phyloP scores from a whole-genome alignment of 1,139 yeast genomes.

The Saccharomyces hybrid region DNA sequence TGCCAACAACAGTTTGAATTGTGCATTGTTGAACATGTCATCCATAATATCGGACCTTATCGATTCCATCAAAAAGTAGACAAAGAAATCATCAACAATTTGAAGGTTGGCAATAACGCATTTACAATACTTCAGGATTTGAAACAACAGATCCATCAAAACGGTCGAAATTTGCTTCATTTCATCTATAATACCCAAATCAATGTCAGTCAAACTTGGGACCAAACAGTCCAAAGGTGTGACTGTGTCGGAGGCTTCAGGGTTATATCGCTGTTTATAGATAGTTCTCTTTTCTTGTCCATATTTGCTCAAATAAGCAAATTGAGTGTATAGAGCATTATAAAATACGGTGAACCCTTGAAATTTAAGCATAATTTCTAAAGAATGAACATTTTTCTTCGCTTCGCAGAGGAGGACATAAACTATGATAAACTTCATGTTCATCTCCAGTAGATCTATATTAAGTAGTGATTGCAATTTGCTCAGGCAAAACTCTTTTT shows the following conservation, averaged over 20 bases:
- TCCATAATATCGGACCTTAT: slow-evolving; percentile 44
- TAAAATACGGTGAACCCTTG: slow-evolving; percentile 43
- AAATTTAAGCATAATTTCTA: slow-evolving; percentile 43
- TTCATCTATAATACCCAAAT: slow-evolving; percentile 25
- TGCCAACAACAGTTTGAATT: slow-evolving; percentile 64
- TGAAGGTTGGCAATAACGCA: slow-evolving; percentile 39
- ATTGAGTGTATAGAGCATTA: slow-evolving; percentile 34
- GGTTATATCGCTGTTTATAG: slow-evolving; percentile 5
- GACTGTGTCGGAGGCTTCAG: background rate
- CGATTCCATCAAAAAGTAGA: slow-evolving; percentile 39
- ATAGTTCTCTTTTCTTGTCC: slow-evolving; percentile 19
- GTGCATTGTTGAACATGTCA: slow-evolving; percentile 59
- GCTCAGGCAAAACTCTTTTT: slow-evolving; percentile 39
- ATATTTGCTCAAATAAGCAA: slow-evolving; percentile 29
- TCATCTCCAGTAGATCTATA: slow-evolving; percentile 34
- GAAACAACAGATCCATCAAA: slow-evolving; percentile 47
- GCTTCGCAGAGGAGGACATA: slow-evolving; percentile 46
- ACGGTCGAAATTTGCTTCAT: slow-evolving; percentile 37
- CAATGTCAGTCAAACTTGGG: slow-evolving; percentile 22
- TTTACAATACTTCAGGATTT: slow-evolving; percentile 44
- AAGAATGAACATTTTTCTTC: slow-evolving; percentile 36
- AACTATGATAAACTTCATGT: slow-evolving; percentile 40
- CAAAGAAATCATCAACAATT: slow-evolving; percentile 45
- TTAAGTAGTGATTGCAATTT: slow-evolving; percentile 40
- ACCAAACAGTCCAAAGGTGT: background rate